phyloP scores from a whole-genome alignment of 768 basidiomycete species.

The Chalciporus chontae region DNA sequence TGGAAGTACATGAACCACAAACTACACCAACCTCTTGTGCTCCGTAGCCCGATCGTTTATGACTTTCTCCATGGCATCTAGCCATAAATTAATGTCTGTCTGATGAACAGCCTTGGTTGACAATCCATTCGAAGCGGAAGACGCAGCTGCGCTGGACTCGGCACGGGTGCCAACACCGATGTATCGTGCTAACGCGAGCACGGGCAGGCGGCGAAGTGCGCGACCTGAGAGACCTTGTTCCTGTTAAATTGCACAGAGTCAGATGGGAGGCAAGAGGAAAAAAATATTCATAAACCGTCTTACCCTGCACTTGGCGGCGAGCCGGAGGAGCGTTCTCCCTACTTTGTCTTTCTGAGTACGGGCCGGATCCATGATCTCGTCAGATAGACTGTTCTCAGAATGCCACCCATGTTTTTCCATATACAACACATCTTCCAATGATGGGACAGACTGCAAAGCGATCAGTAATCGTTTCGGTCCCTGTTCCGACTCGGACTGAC shows the following conservation, averaged over 20 bases:
- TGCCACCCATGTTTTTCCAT: slow-evolving; percentile 17
- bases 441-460: slow-evolving; percentile 52
- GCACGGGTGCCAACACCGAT: slow-evolving; percentile 48
- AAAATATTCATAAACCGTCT: slow-evolving; percentile 20
- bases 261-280: background rate
- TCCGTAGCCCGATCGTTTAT: slow-evolving; percentile 57
- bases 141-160: slow-evolving; percentile 13
- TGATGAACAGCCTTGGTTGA: slow-evolving; percentile 7
- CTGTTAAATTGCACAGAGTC: slow-evolving; percentile 32
- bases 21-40: slow-evolving; percentile 42
- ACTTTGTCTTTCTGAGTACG: slow-evolving; percentile 51
- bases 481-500: slow-evolving; percentile 42
- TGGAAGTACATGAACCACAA: background rate
- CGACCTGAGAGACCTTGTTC: slow-evolving; percentile 87
- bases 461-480: slow-evolving; percentile 1
- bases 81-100: slow-evolving; percentile 63
- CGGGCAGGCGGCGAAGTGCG: slow-evolving; percentile 87
- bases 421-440: slow-evolving; percentile 47
- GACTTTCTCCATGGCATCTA: slow-evolving; percentile 80
- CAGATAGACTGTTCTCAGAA: slow-evolving; percentile 4
- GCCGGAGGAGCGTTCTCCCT: slow-evolving; percentile 53
- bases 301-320: slow-evolving; percentile 83
- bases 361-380: slow-evolving; percentile 22
- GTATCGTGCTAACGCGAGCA: slow-evolving; percentile 84
- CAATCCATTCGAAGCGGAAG: slow-evolving; percentile 3